Evolutionary conservation across 2,329 filamentous ascomycete species (phyloP), one percentile per base, ranked within the genome.

Genomic region (Monosporascus sp.): DNA sequence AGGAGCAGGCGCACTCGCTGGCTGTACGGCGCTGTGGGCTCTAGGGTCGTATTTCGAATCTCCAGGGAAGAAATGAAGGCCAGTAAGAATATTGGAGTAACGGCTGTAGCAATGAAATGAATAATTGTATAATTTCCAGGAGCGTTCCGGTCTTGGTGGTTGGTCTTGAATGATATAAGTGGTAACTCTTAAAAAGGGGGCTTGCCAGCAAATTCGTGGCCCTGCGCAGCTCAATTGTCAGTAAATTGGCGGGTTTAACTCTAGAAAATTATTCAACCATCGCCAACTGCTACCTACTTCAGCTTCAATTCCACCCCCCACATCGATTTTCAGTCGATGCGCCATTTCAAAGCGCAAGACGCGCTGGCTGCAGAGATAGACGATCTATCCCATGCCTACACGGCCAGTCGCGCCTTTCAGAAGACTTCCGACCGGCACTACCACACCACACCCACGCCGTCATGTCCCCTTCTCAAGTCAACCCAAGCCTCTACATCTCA

Each of bases 1-100:
- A 31, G 84, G 85, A n/a, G 81, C 79, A 4, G 79, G 81, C 20
- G 81, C 81, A 7, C 69, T 88, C 50, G 78, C 75, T n/a, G 84
- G 81, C 1, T 87, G 84, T 61, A 79, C 77, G 9, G 67, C 81
- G 45, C 68, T 86, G 2, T 87, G 84, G 84, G 76, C 73, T 5
- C 56, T 83, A 20, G 78, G 81, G 5, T 81, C 81, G 2, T 79
- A 78, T 51, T 53, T 86, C 37, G 80, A 72, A 51, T 53, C 63
- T 0, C 53, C 63, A 35, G 31, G 31, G 63, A 63, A 54, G 56
- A 57, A 55, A 49, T 54, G 43, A 49, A 37, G 11, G 17, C 45
- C 15, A 45, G 17, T 47, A 48, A 52, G 31, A 53, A 48, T 22
- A 22, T 28, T 14, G 28, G 43, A 45, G 3, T 49, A 18, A 49